Conservation (phyloP, 139 green algal species). For the Trebouxia sp. region DNA sequence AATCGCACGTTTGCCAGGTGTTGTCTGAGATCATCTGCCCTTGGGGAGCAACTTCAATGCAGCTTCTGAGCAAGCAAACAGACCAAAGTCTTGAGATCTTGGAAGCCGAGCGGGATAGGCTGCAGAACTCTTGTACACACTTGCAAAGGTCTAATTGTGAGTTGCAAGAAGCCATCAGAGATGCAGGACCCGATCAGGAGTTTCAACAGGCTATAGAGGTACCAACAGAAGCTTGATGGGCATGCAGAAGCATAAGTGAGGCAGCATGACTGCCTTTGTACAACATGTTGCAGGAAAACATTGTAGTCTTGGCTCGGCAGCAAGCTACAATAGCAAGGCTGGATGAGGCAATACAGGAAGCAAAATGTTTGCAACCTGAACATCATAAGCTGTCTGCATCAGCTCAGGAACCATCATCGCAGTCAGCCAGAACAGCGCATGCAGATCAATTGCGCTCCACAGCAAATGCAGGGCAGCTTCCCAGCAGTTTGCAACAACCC, state of each 20-base stretch:
- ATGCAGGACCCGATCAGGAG: neutral
- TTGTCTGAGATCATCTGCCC: too few species aligned
- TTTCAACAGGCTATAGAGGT: slow-evolving; percentile 12
- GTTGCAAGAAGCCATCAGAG: neutral
- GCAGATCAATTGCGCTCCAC: too few species aligned
- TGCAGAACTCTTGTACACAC: neutral
- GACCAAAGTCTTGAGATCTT: neutral
- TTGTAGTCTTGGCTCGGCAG: neutral
- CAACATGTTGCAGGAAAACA: neutral
- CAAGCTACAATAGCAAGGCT: neutral
- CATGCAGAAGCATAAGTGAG: neutral
- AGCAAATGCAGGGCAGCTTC: too few species aligned
- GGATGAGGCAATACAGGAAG: neutral
- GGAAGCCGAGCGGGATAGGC: neutral
- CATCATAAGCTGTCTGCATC: too few species aligned
- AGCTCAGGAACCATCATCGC: too few species aligned
- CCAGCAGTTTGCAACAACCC: too few species aligned
- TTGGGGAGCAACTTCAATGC: too few species aligned
- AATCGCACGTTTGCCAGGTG: too few species aligned
- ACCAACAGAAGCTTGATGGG: neutral
- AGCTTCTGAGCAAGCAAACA: too few species aligned
- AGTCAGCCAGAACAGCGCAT: too few species aligned
- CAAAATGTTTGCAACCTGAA: neutral
- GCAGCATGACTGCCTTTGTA: too few species aligned
- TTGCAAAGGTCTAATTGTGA: neutral